Evolutionary conservation across 257 asterid species (phyloP).

Genomic region (Fraxinus anomala): DNA sequence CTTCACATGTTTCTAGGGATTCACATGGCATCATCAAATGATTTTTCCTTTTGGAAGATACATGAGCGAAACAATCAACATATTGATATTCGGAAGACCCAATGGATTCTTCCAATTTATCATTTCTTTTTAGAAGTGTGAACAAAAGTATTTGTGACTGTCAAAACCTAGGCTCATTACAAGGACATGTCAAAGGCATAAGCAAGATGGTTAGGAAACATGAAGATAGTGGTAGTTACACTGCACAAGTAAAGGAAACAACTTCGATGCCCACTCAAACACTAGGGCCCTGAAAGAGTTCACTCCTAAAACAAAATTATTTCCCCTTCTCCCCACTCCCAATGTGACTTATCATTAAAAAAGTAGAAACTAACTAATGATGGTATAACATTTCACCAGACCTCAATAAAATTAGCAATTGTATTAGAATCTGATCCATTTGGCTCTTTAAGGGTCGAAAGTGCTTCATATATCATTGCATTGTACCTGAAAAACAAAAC

Average conservation of each 20-base stretch:
- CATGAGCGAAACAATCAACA: too few species aligned
- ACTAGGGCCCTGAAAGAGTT: neutral
- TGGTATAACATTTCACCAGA: slow-evolving; percentile 29
- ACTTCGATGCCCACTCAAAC: neutral
- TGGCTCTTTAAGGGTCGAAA: slow-evolving; percentile 62
- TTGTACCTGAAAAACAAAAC: slow-evolving; percentile 54
- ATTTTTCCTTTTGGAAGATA: too few species aligned
- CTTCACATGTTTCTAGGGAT: too few species aligned
- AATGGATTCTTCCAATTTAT: too few species aligned
- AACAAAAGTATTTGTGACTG: neutral
- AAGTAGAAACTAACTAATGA: slow-evolving; percentile 9
- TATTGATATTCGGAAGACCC: too few species aligned
- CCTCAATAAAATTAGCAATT: slow-evolving; percentile 76
- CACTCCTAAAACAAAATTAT: slow-evolving; percentile 2
- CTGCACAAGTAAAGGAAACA: slow-evolving; percentile 2
- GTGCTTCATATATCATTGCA: slow-evolving; percentile 72
- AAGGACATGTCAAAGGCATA: neutral
- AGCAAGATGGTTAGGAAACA: neutral
- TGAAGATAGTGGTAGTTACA: slow-evolving; percentile 1
- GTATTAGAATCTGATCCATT: slow-evolving; percentile 69
- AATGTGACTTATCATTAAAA: neutral
- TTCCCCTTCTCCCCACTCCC: neutral
- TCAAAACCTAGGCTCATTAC: slow-evolving; percentile 3
- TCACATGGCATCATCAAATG: too few species aligned
- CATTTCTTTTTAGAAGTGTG: neutral